These are phyloP conservation scores for Trichocladium antarcticum DNA, from an alignment of 495 filamentous ascomycete species.

Conservation along the genomic window DNA sequence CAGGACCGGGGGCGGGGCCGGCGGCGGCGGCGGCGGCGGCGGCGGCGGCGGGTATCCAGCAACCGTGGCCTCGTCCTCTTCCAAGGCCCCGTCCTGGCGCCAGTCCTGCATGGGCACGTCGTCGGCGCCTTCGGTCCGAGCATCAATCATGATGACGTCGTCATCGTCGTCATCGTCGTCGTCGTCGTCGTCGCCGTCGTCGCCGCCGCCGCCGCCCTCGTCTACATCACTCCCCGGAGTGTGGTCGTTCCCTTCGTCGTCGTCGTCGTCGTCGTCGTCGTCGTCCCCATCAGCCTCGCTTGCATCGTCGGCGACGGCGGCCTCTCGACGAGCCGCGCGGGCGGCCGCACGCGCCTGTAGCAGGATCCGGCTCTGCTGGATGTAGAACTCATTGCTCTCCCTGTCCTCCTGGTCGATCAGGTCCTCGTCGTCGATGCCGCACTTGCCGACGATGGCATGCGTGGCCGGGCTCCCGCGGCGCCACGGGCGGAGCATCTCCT, in stretches of 20 bases:
- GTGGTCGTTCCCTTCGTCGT: conserved; percentile 28
- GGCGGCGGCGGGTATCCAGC: conserved; percentile 56
- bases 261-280: conserved; percentile 54
- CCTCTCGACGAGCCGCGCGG: conserved; percentile 41
- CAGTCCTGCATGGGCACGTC: conserved; percentile 52
- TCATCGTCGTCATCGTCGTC: conserved; percentile 43
- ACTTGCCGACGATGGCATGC: conserved; percentile 71
- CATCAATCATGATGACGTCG: conserved; percentile 39
- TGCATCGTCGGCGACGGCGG: conserved; percentile 56
- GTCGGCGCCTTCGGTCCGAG: conserved; percentile 39
- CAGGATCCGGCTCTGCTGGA: conserved; percentile 24
- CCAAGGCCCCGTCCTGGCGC: conserved; percentile 33
- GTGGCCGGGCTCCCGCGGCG: conserved; percentile 71
- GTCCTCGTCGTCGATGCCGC: conserved; percentile 86
- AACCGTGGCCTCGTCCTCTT: conserved; percentile 59
- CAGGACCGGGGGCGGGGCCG: conserved; percentile 25
- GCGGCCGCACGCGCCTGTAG: conserved; percentile 35
- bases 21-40: conserved; percentile 49
- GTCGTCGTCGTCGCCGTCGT: conserved; percentile 50
- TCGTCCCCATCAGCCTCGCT: conserved; percentile 66
- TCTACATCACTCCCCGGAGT: conserved; percentile 34
- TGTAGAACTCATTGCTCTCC: conserved; percentile 20
- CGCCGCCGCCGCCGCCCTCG: conserved; percentile 41
- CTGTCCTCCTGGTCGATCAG: conserved; percentile 28
- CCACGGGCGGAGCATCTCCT: conserved; percentile 84